phyloP scores from a whole-genome alignment of 1,284 basidiomycete genomes.

The Ceratobasidium sp. region DNA sequence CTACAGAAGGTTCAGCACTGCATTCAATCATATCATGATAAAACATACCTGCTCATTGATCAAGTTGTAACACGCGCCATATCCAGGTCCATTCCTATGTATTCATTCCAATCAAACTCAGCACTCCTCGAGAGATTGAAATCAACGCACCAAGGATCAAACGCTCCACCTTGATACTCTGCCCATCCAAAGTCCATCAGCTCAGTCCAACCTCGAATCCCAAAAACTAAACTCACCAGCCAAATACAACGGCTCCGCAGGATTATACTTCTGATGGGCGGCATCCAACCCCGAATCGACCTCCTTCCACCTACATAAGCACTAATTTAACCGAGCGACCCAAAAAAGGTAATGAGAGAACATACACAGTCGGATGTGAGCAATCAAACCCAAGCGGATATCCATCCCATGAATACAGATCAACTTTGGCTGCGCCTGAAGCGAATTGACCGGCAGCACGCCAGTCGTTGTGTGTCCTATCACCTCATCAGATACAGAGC shows the following conservation, averaged over 20 bases:
- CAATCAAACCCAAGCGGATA: slow-evolving; percentile 46
- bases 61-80: slow-evolving; percentile 29
- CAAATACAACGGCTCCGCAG: slow-evolving; percentile 41
- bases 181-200: not conserved
- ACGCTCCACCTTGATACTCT: slow-evolving; percentile 43
- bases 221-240: slow-evolving; percentile 29
- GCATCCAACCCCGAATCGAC: slow-evolving; percentile 28
- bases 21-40: too few species aligned
- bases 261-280: slow-evolving; percentile 28
- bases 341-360: too few species aligned
- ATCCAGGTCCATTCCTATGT: slow-evolving; percentile 34
- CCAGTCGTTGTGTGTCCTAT: slow-evolving; percentile 45
- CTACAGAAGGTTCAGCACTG: too few species aligned
- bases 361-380: not conserved
- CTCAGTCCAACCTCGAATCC: not conserved
- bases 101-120: slow-evolving; percentile 57
- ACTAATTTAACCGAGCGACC: too few species aligned
- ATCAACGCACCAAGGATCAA: slow-evolving; percentile 41
- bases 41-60: slow-evolving; percentile 43
- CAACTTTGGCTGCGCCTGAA: slow-evolving; percentile 40
- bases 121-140: too few species aligned
- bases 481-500: not conserved
- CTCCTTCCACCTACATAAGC: slow-evolving; percentile 41
- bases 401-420: slow-evolving; percentile 42
- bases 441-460: slow-evolving; percentile 23